Conservation (phyloP, 495 filamentous ascomycete genomes). For the Chlorociboria aeruginascens region DNA sequence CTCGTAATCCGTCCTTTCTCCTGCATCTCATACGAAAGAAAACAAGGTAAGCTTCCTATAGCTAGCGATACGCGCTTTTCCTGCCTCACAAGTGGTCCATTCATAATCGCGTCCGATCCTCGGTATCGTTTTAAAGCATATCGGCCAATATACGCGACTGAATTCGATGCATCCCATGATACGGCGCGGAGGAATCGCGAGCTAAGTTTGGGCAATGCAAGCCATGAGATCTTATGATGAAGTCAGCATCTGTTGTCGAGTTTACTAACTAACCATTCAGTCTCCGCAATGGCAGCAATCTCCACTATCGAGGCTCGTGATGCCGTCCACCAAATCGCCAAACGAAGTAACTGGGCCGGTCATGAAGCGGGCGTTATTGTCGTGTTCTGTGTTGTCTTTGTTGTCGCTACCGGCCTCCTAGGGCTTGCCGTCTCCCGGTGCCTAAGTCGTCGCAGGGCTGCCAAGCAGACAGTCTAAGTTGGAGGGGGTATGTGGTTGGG, state of each 20-base stretch:
- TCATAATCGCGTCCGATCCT: no score
- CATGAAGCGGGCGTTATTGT: slow-evolving; percentile 43
- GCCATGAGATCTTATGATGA: no score
- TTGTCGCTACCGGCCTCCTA: slow-evolving; percentile 36
- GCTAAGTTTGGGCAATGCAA: no score
- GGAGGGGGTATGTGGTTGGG: background rate
- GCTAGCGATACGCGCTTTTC: no score
- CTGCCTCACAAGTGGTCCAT: no score
- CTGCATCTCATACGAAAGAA: no score
- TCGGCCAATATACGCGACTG: no score
- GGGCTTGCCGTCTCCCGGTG: slow-evolving; percentile 31
- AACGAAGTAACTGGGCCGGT: slow-evolving; percentile 38
- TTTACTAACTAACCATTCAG: background rate
- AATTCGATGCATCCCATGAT: no score
- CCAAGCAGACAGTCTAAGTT: background rate
- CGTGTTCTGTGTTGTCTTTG: slow-evolving; percentile 46
- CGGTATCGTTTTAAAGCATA: no score
- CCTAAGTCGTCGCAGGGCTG: slow-evolving; percentile 2
- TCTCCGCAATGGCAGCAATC: slow-evolving; percentile 11
- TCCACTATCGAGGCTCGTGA: slow-evolving; percentile 3
- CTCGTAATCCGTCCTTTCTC: no score
- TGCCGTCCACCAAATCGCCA: slow-evolving; percentile 26
- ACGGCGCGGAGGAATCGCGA: no score
- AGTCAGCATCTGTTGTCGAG: background rate
- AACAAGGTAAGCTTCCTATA: no score